These are phyloP conservation scores for Neurospora terricola DNA, from an alignment of 495 filamentous ascomycete genomes.

Conservation along the genomic window DNA sequence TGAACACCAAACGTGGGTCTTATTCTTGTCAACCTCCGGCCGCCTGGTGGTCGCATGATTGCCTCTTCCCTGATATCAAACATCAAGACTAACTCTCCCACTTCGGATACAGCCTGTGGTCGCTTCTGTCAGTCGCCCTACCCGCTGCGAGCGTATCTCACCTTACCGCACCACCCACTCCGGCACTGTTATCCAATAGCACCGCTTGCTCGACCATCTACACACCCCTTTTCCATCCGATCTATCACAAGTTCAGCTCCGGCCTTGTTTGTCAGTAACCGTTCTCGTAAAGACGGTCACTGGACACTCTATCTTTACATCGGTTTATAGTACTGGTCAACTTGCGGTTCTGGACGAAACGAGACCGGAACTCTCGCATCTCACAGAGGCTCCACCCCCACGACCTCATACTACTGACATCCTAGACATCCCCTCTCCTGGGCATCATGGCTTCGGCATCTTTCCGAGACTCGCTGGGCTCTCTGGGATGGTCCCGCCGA, in stretches of 20 bases:
- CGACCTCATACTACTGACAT: neutral
- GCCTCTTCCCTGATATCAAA: conserved; percentile 2
- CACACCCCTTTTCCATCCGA: conserved; percentile 3
- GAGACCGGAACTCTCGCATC: neutral
- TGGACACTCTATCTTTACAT: conserved; percentile 6
- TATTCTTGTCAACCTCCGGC: neutral
- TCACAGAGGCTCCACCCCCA: neutral
- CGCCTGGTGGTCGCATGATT: conserved; percentile 4
- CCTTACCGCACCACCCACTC: conserved; percentile 5
- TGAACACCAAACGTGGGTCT: conserved; percentile 6
- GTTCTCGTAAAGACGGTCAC: conserved; percentile 11
- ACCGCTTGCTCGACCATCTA: conserved; percentile 1
- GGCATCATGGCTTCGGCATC: conserved; percentile 73
- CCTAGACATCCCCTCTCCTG: neutral
- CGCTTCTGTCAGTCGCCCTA: neutral
- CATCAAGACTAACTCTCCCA: conserved; percentile 7
- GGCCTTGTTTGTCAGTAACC: conserved; percentile 9
- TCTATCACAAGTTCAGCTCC: conserved; percentile 13
- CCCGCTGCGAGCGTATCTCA: conserved; percentile 7
- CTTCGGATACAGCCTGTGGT: neutral
- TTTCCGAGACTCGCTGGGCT: conserved; percentile 90
- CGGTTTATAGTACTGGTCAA: neutral
- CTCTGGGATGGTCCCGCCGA: conserved; percentile 86
- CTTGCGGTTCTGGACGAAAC: neutral
- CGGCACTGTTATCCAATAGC: conserved; percentile 7